A percentile compares a stretch with the other conserved stretches of the same genome.
Conservation (phyloP, 371 early-diverging fungal species). For the Mycotypha africana region DNA sequence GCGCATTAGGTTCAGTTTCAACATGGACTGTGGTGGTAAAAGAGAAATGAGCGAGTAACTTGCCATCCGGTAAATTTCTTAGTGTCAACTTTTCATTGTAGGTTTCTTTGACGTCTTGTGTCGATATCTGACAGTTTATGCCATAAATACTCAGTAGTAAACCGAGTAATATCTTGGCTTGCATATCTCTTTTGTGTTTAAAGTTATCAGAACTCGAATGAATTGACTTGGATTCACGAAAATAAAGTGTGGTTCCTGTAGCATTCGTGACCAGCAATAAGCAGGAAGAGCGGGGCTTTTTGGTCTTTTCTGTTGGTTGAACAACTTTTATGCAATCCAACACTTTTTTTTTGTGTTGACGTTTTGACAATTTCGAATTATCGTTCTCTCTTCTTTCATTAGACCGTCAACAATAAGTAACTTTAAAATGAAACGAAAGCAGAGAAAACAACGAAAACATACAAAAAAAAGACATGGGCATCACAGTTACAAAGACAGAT, state of each 20-base stretch:
- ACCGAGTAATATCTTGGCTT: no score
- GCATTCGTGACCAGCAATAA: no score
- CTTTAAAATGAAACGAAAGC: conserved; percentile 19
- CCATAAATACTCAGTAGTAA: no score
- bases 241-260: no score
- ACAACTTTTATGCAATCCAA: no score
- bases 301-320: no score
- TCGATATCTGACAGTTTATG: conserved; percentile 11
- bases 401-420: not conserved
- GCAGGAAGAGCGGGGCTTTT: no score
- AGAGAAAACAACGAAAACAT: conserved; percentile 11
- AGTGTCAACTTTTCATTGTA: conserved; percentile 63
- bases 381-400: not conserved
- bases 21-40: conserved; percentile 54
- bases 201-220: no score
- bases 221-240: no score
- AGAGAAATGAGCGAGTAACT: conserved; percentile 73
- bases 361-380: no score
- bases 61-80: conserved; percentile 68
- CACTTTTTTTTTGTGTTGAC: no score
- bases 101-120: conserved; percentile 16
- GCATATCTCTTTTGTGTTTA: no score
- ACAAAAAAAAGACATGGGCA: conserved; percentile 5
- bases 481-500: conserved; percentile 4
- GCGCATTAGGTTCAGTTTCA: conserved; percentile 15